Percentiles rank a stretch among this genome's conserved stretches.
phyloP scores from a whole-genome alignment of 768 basidiomycete genomes.

The Mycena floridula region DNA sequence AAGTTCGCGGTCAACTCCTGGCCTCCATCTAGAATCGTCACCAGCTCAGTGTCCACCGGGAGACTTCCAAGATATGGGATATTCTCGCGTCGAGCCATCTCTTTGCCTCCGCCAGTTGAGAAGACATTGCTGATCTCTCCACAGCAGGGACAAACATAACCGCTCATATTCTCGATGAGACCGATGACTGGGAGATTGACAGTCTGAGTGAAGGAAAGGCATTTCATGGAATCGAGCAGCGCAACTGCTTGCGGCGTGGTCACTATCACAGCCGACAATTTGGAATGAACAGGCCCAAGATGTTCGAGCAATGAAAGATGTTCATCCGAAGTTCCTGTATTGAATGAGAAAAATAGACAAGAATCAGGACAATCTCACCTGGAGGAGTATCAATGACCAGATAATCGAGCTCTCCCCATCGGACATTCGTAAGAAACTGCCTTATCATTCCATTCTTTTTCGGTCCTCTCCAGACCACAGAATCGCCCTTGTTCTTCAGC shows the following conservation, averaged over 20 bases:
- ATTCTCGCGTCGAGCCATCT: conserved; percentile 73
- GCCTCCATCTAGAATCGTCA: conserved; percentile 68
- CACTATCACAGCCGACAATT: conserved; percentile 82
- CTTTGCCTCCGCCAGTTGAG: conserved; percentile 88
- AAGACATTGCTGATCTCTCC: conserved; percentile 94
- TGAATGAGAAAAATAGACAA: conserved; percentile 13
- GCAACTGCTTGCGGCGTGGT: conserved; percentile 98
- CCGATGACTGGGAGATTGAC: conserved; percentile 85
- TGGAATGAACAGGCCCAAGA: conserved; percentile 74
- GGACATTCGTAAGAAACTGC: conserved; percentile 91
- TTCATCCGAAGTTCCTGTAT: conserved; percentile 93
- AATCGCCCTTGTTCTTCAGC: conserved; percentile 83
- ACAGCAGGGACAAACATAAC: conserved; percentile 96
- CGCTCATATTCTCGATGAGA: conserved; percentile 97
- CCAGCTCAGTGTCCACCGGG: conserved; percentile 91
- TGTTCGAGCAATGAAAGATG: conserved; percentile 95
- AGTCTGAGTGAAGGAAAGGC: conserved; percentile 89
- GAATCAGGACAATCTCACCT: conserved; percentile 43
- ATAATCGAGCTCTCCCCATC: conserved; percentile 93
- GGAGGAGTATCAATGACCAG: conserved; percentile 95
- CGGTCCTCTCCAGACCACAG: conserved; percentile 96
- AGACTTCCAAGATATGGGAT: conserved; percentile 80
- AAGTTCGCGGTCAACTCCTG: conserved; percentile 24
- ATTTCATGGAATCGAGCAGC: conserved; percentile 92
- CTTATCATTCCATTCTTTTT: conserved; percentile 99